Evolutionary conservation across 192 early-diverging fungal species (phyloP).

Genomic region (Radiomyces spectabilis): DNA sequence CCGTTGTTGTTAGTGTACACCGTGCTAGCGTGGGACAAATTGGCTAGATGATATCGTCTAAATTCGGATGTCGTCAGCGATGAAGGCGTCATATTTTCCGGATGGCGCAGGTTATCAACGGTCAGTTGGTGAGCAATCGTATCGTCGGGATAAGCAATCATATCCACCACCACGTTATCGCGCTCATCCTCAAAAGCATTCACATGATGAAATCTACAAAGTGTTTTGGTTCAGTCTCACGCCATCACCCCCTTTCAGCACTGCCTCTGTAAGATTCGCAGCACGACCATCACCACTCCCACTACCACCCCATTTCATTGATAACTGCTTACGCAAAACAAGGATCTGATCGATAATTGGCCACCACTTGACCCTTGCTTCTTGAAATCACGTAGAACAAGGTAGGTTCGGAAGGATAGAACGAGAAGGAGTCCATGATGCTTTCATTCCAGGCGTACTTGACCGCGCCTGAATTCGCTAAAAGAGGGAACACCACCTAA

Average conservation of each 20-base stretch:
- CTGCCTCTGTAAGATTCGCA: no score
- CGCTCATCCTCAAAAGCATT: conserved; percentile 62
- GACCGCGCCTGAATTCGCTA: conserved; percentile 50
- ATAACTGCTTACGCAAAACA: conserved; percentile 47
- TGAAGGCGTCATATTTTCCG: conserved; percentile 17
- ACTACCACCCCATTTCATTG: no score
- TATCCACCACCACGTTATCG: conserved; percentile 45
- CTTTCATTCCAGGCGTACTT: conserved; percentile 65
- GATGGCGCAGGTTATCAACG: conserved; percentile 42
- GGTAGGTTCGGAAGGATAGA: conserved; percentile 47
- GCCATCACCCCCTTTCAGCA: not conserved
- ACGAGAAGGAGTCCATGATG: conserved; percentile 63
- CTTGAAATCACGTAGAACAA: conserved; percentile 71
- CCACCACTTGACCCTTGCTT: conserved; percentile 54
- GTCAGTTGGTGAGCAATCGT: conserved; percentile 48
- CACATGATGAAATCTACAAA: conserved; percentile 65
- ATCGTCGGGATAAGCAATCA: conserved; percentile 54
- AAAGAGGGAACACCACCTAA: conserved; percentile 49
- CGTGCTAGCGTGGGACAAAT: conserved; percentile 41
- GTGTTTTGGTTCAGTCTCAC: no score
- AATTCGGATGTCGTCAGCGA: conserved; percentile 42
- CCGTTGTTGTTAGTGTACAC: conserved; percentile 32
- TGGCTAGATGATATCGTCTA: conserved; percentile 49
- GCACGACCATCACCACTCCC: no score
- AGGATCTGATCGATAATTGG: conserved; percentile 58